Conservation (phyloP, 805 yeast species). For the Wickerhamiella azymoides region DNA sequence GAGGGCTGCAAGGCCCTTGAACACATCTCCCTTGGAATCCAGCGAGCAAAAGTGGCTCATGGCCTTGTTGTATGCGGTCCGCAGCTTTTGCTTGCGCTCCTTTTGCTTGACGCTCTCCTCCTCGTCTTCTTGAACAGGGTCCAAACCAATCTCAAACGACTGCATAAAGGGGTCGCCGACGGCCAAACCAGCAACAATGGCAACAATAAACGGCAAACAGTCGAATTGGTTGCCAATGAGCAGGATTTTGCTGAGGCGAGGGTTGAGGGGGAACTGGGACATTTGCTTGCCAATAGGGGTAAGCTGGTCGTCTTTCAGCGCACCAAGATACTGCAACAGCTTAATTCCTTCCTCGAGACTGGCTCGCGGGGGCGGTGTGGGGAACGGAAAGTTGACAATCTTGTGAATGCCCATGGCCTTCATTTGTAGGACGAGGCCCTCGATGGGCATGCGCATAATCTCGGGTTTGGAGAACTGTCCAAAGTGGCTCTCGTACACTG, state of each 20-base stretch:
- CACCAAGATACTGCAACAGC: conserved; percentile 61
- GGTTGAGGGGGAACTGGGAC: conserved; percentile 86
- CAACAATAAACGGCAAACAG: conserved; percentile 78
- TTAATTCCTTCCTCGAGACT: conserved; percentile 53
- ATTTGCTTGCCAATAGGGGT: conserved; percentile 74
- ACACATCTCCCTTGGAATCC: conserved; percentile 62
- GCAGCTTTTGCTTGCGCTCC: conserved; percentile 29
- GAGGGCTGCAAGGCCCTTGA: conserved; percentile 62
- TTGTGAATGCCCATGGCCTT: conserved; percentile 93
- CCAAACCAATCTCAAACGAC: conserved; percentile 7
- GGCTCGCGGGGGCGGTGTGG: conserved; percentile 70
- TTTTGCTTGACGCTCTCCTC: conserved; percentile 14
- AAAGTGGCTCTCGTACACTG: conserved; percentile 79
- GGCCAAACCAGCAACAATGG: conserved; percentile 79
- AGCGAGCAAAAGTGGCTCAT: conserved; percentile 48
- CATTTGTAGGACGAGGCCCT: conserved; percentile 90
- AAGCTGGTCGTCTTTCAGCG: conserved; percentile 45
- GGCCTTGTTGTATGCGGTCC: conserved; percentile 44
- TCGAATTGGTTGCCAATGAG: conserved; percentile 75
- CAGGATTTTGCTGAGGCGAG: conserved; percentile 82
- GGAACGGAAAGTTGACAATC: conserved; percentile 85
- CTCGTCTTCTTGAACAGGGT: conserved; percentile 18
- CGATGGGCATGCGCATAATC: conserved; percentile 88
- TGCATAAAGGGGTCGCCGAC: conserved; percentile 82
- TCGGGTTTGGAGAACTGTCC: conserved; percentile 77